Base-by-base conservation (phyloP, 31 red algal species). In the Endocladia muricata region DNA sequence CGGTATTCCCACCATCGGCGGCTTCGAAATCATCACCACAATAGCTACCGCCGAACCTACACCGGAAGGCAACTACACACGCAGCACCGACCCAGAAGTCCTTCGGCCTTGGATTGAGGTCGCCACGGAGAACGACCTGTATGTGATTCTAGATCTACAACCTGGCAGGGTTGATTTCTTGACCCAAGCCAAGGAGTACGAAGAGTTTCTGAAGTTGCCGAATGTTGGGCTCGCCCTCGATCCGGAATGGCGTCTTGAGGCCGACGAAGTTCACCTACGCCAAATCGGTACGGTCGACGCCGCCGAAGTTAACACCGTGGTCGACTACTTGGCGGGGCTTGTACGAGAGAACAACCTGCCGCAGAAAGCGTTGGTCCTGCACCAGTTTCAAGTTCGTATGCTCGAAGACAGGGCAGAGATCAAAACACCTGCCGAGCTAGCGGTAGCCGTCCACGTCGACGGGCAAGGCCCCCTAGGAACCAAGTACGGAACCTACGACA, bases 361-460 rank as follows among this genome's bases (percentile, higher is more conserved):
- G 13, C 13, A 52, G n/a, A 52, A 52, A n/a, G n/a, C n/a, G 47
- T 52, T 52, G 11, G n/a, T 52, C n/a, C 47, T 52, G 11, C 47
- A 52, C 47, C 47, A 52, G 47, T 52, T 52, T 52, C 47, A 52
- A 52, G n/a, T n/a, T n/a, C 47, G 47, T n/a, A 52, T 52, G 47
- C 13, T 52, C 47, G n/a, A 52, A n/a, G n/a, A 52, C 47, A 13
- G 47, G n/a, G 47, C 13, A n/a, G 13, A 52, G n/a, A 13, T 52
- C 13, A 52, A 15, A 13, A n/a, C 13, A 13, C 13, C 13, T 11
- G 13, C 47, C 47, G 47, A n/a, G n/a, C 47, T 52, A 15, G 47
- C 47, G 13, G n/a, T n/a, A 13, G 47, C n/a, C 13, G n/a, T 52
- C 47, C 47, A 52, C n/a, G 47, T n/a, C 47, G 47, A 52, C n/a